Conservation (phyloP, 371 early-diverging fungal genomes). For the Zopfochytrium polystomum region DNA sequence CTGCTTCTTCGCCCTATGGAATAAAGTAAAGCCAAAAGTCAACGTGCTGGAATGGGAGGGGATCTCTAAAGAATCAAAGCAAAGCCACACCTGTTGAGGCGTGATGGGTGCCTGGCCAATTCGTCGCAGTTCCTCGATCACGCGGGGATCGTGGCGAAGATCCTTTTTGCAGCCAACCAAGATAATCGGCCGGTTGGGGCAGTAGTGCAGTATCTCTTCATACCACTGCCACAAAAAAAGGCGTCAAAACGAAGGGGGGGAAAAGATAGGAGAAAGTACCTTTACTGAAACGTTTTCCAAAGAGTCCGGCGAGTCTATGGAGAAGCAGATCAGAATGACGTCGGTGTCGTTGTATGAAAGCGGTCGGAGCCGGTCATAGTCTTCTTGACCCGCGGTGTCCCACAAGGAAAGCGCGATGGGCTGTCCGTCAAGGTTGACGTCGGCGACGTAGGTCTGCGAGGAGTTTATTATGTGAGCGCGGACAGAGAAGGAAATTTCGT, state of each 20-base stretch:
- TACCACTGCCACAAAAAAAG: conserved; percentile 83
- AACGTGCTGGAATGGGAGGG: too few relatives aligned
- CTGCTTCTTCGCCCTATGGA: conserved; percentile 56
- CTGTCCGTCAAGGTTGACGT: conserved; percentile 89
- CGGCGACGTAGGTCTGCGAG: conserved; percentile 93
- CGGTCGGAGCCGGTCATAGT: too few relatives aligned
- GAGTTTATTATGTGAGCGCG: too few relatives aligned
- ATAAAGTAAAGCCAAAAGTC: too few relatives aligned
- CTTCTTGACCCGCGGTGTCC: conserved; percentile 98
- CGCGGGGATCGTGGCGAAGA: conserved; percentile 84
- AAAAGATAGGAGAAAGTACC: conserved; percentile 13
- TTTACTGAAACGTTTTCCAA: conserved; percentile 77
- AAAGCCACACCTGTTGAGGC: conserved; percentile 22
- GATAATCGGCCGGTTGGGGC: conserved; percentile 81
- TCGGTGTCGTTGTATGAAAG: conserved; percentile 95
- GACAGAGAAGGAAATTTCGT: too few relatives aligned
- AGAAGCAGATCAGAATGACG: conserved; percentile 76
- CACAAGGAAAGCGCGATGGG: conserved; percentile 92
- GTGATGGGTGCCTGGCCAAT: conserved; percentile 77
- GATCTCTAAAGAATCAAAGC: too few relatives aligned
- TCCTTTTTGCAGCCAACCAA: conserved; percentile 92
- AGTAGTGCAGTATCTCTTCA: conserved; percentile 86
- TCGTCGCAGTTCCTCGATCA: conserved; percentile 71
- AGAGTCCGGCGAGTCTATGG: too few relatives aligned
- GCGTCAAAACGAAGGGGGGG: conserved; percentile 29